phyloP scores from a whole-genome alignment of 441 rosid genomes.

The Theobroma grandiflorum region DNA sequence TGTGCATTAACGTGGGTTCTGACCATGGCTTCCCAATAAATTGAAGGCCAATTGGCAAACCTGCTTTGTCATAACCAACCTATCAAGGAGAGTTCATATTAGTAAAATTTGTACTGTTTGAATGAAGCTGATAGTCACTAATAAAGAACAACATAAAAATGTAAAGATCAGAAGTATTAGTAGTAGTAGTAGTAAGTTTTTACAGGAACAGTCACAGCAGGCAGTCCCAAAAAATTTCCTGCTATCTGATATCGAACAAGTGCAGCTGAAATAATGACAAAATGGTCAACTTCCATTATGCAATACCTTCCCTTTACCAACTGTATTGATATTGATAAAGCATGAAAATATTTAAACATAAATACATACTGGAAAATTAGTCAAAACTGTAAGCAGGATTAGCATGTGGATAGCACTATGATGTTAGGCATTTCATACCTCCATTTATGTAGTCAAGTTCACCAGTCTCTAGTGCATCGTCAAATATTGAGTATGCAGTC shows the following conservation, averaged over 20 bases:
- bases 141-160: background rate
- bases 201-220: constrained; percentile 60
- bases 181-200: background rate
- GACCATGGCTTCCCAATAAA: constrained; percentile 86
- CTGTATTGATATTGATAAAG: background rate
- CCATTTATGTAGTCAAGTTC: constrained; percentile 82
- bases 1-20: constrained; percentile 62
- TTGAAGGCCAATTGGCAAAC: constrained; percentile 79
- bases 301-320: background rate
- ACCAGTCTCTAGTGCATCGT: constrained; percentile 62
- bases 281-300: constrained; percentile 6
- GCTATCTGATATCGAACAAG: constrained; percentile 75
- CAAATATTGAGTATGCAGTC: constrained; percentile 63
- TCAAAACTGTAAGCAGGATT: background rate
- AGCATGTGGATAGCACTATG: background rate
- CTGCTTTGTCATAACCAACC: constrained; percentile 75
- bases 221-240: constrained; percentile 76
- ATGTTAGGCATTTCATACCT: constrained; percentile 45
- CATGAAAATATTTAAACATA: background rate
- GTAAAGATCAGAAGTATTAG: background rate
- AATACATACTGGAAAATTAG: background rate
- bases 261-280: constrained; percentile 59
- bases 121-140: background rate
- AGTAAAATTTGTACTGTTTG: background rate
- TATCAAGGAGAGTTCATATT: constrained; percentile 16